Evolutionary conservation across 345 rosid genomes (phyloP).

Genomic region (Stellera chamaejasme): DNA sequence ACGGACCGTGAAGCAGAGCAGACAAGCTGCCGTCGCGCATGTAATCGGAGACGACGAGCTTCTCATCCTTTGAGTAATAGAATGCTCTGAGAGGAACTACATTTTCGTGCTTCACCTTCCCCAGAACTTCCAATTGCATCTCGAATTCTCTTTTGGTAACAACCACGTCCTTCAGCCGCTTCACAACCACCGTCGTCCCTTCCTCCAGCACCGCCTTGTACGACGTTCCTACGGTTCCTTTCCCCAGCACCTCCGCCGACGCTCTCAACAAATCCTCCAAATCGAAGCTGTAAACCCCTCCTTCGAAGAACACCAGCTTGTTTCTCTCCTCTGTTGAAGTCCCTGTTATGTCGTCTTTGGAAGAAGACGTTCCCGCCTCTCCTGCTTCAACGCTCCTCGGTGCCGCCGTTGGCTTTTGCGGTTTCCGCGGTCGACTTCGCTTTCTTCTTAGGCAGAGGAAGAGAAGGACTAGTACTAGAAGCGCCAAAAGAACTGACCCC

Average conservation of each 20-base stretch:
- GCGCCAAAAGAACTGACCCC: conserved; percentile 29
- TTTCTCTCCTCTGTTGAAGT: conserved; percentile 70
- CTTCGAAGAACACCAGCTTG: conserved; percentile 82
- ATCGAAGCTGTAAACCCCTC: conserved; percentile 85
- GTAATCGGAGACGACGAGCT: conserved; percentile 82
- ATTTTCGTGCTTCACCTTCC: conserved; percentile 67
- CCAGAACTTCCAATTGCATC: conserved; percentile 67
- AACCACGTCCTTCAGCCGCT: conserved; percentile 77
- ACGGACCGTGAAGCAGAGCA: conserved; percentile 84
- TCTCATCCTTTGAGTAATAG: conserved; percentile 89
- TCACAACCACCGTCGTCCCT: conserved; percentile 92
- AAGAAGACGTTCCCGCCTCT: conserved; percentile 66
- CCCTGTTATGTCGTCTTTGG: conserved; percentile 70
- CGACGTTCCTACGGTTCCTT: conserved; percentile 93
- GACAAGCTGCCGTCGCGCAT: conserved; percentile 89
- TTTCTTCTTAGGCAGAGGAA: conserved; percentile 41
- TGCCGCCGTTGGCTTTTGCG: conserved; percentile 29
- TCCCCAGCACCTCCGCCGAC: conserved; percentile 92
- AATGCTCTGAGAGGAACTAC: conserved; percentile 78
- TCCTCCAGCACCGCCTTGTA: conserved; percentile 97
- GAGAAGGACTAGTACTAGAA: conserved; percentile 40
- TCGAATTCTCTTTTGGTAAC: conserved; percentile 80
- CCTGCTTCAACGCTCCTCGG: conserved; percentile 23
- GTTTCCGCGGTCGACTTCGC: conserved; percentile 23
- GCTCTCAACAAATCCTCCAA: conserved; percentile 91